Percentiles rank a stretch among this genome's conserved stretches.
phyloP scores from a whole-genome alignment of 768 basidiomycete species.

The Trametes punicea region DNA sequence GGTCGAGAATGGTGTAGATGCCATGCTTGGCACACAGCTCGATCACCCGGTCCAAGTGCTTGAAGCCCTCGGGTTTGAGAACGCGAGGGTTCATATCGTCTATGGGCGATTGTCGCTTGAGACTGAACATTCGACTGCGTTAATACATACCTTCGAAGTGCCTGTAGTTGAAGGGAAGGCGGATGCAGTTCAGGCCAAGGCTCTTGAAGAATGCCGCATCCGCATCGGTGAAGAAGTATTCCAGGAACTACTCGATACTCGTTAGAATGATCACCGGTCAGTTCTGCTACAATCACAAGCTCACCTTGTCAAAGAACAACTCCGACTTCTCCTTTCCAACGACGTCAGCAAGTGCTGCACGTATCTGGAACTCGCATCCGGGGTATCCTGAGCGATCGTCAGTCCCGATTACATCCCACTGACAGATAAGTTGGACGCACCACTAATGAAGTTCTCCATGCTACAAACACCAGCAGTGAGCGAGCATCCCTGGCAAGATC shows the following conservation, averaged over 20 bases:
- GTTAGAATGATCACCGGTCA: conserved; percentile 33
- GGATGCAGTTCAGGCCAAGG: conserved; percentile 77
- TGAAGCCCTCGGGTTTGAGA: conserved; percentile 72
- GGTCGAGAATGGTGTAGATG: conserved; percentile 79
- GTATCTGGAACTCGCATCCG: conserved; percentile 78
- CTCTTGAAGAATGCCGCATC: conserved; percentile 78
- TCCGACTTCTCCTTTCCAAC: conserved; percentile 67
- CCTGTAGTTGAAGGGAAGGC: conserved; percentile 70
- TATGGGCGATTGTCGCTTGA: conserved; percentile 19
- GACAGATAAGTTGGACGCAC: conserved; percentile 28
- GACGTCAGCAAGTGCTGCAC: conserved; percentile 60
- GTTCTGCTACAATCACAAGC: not conserved
- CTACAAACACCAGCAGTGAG: conserved; percentile 30
- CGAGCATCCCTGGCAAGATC: not conserved
- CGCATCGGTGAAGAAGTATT: conserved; percentile 76
- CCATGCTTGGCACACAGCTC: conserved; percentile 70
- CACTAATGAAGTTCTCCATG: conserved; percentile 78
- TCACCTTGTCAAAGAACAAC: conserved; percentile 82
- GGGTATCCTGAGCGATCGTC: conserved; percentile 43
- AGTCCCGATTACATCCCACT: not conserved
- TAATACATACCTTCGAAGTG: conserved; percentile 56
- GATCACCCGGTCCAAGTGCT: conserved; percentile 80
- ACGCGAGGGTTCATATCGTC: conserved; percentile 81
- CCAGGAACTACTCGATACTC: conserved; percentile 55
- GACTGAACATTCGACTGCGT: not conserved